Conservation (phyloP, 257 asterid genomes). For the Ajuga chamaepitys region DNA sequence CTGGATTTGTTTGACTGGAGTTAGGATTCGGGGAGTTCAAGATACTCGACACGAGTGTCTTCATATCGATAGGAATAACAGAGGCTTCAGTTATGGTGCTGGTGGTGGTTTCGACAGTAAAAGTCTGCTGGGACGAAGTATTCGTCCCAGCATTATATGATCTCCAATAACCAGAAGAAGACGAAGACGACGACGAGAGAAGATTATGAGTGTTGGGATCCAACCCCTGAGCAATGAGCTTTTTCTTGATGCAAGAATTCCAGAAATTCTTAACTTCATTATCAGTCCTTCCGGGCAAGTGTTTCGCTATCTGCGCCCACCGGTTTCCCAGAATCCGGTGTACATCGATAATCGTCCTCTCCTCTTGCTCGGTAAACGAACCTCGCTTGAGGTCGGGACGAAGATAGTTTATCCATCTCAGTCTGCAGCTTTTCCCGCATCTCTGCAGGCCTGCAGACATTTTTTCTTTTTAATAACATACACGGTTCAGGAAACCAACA, state of each 20-base stretch:
- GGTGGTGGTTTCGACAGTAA: conserved; percentile 40
- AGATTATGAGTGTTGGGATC: conserved; percentile 96
- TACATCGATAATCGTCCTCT: conserved; percentile 68
- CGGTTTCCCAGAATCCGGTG: conserved; percentile 82
- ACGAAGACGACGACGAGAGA: conserved; percentile 24
- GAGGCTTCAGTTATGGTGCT: background rate
- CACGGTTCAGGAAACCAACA: too few relatives aligned
- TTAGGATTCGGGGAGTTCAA: background rate
- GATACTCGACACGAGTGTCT: background rate
- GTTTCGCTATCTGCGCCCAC: conserved; percentile 98
- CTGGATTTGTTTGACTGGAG: background rate
- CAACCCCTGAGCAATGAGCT: conserved; percentile 82
- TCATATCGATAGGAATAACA: conserved; percentile 7
- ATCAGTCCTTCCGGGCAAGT: conserved; percentile 89
- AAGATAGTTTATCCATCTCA: conserved; percentile 89
- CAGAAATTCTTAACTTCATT: conserved; percentile 94
- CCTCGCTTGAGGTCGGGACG: conserved; percentile 94
- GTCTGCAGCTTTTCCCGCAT: conserved; percentile 92
- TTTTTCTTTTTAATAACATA: too few relatives aligned
- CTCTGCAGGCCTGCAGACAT: conserved; percentile 63
- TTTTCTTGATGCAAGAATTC: conserved; percentile 87
- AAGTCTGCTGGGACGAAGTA: conserved; percentile 12
- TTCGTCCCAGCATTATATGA: background rate
- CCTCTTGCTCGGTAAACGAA: conserved; percentile 75
- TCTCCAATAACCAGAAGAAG: background rate